Evolutionary conservation across 768 basidiomycete species (phyloP), one percentile per base, ranked within the genome.

Genomic region (Macrolepiota fuliginosa): DNA sequence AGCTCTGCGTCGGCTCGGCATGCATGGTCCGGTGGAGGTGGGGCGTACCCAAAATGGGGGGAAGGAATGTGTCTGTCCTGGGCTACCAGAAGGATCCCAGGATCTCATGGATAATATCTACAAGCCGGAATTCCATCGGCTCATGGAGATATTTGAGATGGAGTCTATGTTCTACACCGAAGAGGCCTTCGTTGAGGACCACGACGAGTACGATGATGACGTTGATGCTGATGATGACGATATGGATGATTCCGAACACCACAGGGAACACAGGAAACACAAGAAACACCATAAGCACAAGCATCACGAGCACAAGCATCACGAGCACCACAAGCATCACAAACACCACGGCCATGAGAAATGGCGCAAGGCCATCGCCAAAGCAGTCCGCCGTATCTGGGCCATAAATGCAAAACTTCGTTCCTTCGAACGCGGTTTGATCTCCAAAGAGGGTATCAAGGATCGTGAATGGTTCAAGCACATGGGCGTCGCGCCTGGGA

Each of bases 381-480:
- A 76, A 62, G 87, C 84, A 1, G 79, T 76, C 3, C 81, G 77
- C 64, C 83, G 83, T 32, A 81, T 90, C 17, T 75, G 72, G 60
- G 74, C 69, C 54, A 82, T 80, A 19, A 90, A 90, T 72, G 70
- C 79, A 71, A 89, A 88, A 70, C 74, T 90, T 17, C 71, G 76
- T 9, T 73, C 75, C 15, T 91, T 92, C 64, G 90, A 92, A 71
- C 80, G 79, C 53, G 90, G 90, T 1, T 89, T 94, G 71, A 86
- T 92, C 64, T 83, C 83, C 6, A 77, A 85, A 66, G 84, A 77
- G 11, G 92, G 92, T 0, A 84, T 92, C 62, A 85, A 84, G 64
- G 85, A 86, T 59, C 79, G 89, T 32, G 87, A 90, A 68, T 94
- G 92, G 92, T 94, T 88, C 71, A 83, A 76, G 65, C 87, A 92